Percentiles rank a stretch among this genome's conserved stretches.
These are phyloP conservation scores for Lyophyllum semitale DNA, from an alignment of 768 basidiomycete species.

Conservation along the genomic window DNA sequence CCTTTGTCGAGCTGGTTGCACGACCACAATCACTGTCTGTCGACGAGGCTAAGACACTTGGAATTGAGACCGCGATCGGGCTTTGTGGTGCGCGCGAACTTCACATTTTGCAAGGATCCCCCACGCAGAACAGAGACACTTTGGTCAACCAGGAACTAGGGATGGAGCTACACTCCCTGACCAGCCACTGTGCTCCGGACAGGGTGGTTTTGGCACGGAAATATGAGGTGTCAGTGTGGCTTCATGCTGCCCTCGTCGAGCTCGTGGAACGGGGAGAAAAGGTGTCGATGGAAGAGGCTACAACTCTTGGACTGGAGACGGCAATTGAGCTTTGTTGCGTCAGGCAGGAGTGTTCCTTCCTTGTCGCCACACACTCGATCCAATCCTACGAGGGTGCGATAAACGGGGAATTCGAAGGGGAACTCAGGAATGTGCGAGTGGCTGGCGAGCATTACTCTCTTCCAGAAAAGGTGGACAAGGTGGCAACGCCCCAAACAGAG, in stretches of 20 bases:
- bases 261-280: background rate
- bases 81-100: conserved; percentile 10
- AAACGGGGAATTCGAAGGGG: background rate
- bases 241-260: background rate
- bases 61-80: conserved; percentile 7
- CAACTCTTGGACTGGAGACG: conserved; percentile 1
- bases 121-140: background rate
- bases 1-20: conserved; percentile 1
- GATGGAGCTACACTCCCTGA: background rate
- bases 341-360: background rate
- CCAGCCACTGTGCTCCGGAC: background rate
- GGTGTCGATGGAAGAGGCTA: conserved; percentile 1
- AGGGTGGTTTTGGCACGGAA: conserved; percentile 5
- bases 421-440: background rate
- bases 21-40: background rate
- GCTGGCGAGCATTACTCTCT: background rate
- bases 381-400: background rate
- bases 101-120: background rate
- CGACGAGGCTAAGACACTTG: conserved; percentile 8
- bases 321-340: conserved; percentile 7
- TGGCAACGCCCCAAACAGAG: no score
- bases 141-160: background rate
- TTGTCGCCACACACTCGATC: no score
- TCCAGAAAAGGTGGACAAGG: background rate
- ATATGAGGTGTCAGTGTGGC: conserved; percentile 8